Conservation (phyloP, 78 protist genomes). For the Mantamonas sphyraenae region DNA sequence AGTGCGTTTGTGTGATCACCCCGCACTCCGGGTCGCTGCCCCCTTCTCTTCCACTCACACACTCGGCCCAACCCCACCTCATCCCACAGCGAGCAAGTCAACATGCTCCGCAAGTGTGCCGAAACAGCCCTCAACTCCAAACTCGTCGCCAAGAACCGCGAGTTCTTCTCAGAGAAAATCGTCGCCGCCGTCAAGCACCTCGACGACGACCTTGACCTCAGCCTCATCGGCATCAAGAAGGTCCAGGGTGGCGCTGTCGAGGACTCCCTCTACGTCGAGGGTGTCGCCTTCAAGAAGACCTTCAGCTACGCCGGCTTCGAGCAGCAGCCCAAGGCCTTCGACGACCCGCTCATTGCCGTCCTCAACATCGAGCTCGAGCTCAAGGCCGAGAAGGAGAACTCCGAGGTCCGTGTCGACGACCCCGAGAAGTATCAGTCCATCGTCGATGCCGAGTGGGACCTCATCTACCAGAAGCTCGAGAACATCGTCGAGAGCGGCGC, state of each 20-base stretch:
- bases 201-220: constrained; percentile 63
- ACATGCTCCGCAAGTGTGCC: constrained; percentile 83
- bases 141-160: constrained; percentile 76
- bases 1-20: no score
- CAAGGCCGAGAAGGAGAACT: constrained; percentile 95
- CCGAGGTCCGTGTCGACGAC: constrained; percentile 88
- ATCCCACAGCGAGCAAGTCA: neutral
- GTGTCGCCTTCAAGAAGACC: constrained; percentile 99
- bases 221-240: constrained; percentile 96
- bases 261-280: constrained; percentile 92
- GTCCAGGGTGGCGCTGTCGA: constrained; percentile 87
- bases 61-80: no score
- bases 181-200: constrained; percentile 90
- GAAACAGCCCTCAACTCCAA: constrained; percentile 95
- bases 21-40: no score
- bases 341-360: constrained; percentile 78
- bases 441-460: constrained; percentile 96
- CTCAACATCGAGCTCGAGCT: constrained; percentile 98
- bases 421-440: constrained; percentile 83
- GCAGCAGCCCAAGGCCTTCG: constrained; percentile 95
- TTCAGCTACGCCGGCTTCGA: constrained; percentile 99
- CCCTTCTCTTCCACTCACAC: no score
- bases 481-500: constrained; percentile 88
- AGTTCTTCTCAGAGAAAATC: constrained; percentile 89
- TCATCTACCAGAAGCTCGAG: constrained; percentile 96